Percentiles rank a stretch among this genome's conserved stretches.
Evolutionary conservation across 2,329 filamentous ascomycete genomes (phyloP).

Genomic region (Shiraia bambusicola): DNA sequence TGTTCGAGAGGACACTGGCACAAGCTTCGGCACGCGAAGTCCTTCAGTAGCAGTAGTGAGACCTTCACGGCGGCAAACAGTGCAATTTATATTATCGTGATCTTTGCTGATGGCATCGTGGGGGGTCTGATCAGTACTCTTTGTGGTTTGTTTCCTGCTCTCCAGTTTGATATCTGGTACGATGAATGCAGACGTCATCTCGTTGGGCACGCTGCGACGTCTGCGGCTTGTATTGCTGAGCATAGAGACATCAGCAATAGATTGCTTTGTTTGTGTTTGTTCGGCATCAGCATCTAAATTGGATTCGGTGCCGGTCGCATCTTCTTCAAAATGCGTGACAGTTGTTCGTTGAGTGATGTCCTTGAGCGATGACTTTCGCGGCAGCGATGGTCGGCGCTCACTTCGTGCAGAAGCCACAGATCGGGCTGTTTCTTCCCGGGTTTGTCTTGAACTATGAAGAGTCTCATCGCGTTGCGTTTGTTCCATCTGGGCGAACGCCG

Average conservation of each 20-base stretch:
- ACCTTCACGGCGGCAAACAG: slow-evolving; percentile 55
- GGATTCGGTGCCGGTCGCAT: slow-evolving; percentile 39
- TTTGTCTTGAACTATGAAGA: slow-evolving; percentile 36
- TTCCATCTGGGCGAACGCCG: slow-evolving; percentile 20
- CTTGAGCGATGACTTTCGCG: slow-evolving; percentile 59
- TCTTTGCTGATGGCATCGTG: slow-evolving; percentile 40
- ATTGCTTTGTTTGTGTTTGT: slow-evolving; percentile 34
- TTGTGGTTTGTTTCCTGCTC: slow-evolving; percentile 27
- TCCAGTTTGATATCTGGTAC: slow-evolving; percentile 62
- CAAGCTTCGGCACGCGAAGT: slow-evolving; percentile 51
- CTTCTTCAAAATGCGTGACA: slow-evolving; percentile 34
- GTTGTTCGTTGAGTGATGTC: slow-evolving; percentile 47
- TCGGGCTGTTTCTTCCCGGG: slow-evolving; percentile 44
- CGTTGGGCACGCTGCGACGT: slow-evolving; percentile 51
- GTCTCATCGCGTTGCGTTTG: slow-evolving; percentile 45
- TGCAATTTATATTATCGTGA: slow-evolving; percentile 58
- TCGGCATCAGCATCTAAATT: slow-evolving; percentile 29
- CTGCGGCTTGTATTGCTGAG: slow-evolving; percentile 54
- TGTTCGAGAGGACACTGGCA: slow-evolving; percentile 55
- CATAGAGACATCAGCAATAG: slow-evolving; percentile 43
- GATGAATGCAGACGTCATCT: slow-evolving; percentile 66
- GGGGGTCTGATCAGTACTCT: slow-evolving; percentile 16
- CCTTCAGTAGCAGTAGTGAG: slow-evolving; percentile 30
- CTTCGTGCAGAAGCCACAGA: slow-evolving; percentile 44
- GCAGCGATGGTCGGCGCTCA: slow-evolving; percentile 42